Evolutionary conservation across 805 yeast genomes (phyloP).

Genomic region (Cyberlindnera japonica): DNA sequence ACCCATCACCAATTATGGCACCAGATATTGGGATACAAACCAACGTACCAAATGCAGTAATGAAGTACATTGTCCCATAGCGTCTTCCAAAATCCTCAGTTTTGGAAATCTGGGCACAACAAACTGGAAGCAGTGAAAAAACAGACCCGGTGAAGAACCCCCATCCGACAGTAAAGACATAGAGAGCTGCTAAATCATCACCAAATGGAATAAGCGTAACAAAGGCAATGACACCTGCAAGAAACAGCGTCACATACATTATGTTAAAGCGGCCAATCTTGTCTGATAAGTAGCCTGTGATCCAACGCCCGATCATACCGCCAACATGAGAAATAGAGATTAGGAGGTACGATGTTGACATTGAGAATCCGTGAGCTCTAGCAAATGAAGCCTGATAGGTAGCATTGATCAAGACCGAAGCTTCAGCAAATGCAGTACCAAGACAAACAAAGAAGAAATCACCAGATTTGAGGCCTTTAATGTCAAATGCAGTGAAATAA

Average conservation of each 20-base stretch:
- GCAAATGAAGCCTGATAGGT: constrained; percentile 53
- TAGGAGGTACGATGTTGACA: constrained; percentile 39
- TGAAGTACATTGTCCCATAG: constrained; percentile 54
- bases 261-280: constrained; percentile 50
- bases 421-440: constrained; percentile 46
- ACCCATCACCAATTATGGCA: constrained; percentile 41
- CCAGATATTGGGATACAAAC: constrained; percentile 49
- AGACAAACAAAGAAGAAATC: constrained; percentile 41
- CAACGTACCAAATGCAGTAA: constrained; percentile 53
- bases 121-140: constrained; percentile 52
- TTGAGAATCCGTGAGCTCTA: constrained; percentile 39
- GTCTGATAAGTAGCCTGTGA: constrained; percentile 43
- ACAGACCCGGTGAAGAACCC: constrained; percentile 56
- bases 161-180: constrained; percentile 43
- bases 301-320: constrained; percentile 42
- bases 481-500: constrained; percentile 29
- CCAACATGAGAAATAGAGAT: constrained; percentile 41
- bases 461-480: constrained; percentile 39
- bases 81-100: constrained; percentile 51
- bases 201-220: constrained; percentile 39
- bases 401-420: constrained; percentile 39
- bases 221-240: constrained; percentile 31
- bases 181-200: constrained; percentile 32
- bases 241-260: constrained; percentile 35
- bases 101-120: constrained; percentile 55